Base-by-base conservation (phyloP, 257 asterid genomes). In the Salvia splendens region DNA sequence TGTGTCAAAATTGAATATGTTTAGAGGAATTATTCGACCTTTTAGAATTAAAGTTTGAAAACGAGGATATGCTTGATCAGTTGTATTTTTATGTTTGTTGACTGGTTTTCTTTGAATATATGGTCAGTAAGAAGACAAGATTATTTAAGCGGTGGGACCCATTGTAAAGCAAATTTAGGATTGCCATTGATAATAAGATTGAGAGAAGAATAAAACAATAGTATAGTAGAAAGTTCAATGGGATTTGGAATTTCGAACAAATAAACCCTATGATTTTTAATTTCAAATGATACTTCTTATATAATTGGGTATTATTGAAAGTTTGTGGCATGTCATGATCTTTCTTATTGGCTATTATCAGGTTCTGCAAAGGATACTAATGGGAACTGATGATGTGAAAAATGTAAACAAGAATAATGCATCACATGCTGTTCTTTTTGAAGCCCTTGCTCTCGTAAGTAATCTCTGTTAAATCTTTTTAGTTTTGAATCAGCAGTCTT, bases 371-470 rank as follows among this genome's bases (percentile, higher is more conserved):
- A 81, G 96, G 89, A 89, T 94, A 79, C 86, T 94, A 50, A 87
- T 94, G 96, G 99, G 98, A 79, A 94, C 99, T 48, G 99, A 94
- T 75, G 99, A 91, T 51, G 99, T 94, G 85, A 94, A 94, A 82
- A 94, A 94, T 78, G 99, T 94, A 77, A 94, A 94, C 89, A 94
- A 94, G 87, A 94, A 94, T 76, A 94, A 94, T 81, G 99, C 99
- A 60, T 94, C 99, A 32, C 99, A 94, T 82, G 99, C 99, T 75
- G 99, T 94, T 75, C 96, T 94, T 66, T 94, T 94, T 65, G 99
- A 94, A 83, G 97, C 99, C 61, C 99, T 94, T 85, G 95, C 98
- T 61, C 96, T 94, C 68, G 99, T 94, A 85, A 69, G 79, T 78
- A 69, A 49, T 69, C 60, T 56, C 8, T 24, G 30, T 43, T 24